These are phyloP conservation scores for Suillus ampliporus DNA, from an alignment of 768 basidiomycete species.

Conservation along the genomic window DNA sequence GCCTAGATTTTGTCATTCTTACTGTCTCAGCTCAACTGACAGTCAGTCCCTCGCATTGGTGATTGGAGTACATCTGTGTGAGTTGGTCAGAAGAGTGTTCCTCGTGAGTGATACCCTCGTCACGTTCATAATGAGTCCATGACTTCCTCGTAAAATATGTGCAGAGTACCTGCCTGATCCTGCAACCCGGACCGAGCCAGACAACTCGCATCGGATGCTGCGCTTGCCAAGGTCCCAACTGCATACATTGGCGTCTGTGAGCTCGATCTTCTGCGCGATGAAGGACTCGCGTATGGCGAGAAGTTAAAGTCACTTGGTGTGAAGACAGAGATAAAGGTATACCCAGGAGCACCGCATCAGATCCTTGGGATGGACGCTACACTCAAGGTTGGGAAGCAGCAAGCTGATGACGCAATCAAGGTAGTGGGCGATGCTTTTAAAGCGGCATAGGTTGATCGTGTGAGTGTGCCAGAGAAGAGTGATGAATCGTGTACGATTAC, in stretches of 20 bases:
- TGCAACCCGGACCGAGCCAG: constrained; percentile 65
- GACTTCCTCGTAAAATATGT: no score
- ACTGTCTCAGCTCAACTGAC: no score
- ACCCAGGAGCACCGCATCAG: constrained; percentile 54
- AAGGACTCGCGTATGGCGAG: constrained; percentile 67
- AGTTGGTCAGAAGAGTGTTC: no score
- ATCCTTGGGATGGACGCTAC: constrained; percentile 73
- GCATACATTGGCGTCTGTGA: constrained; percentile 70
- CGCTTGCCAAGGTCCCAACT: constrained; percentile 54
- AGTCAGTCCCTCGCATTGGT: no score
- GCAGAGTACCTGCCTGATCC: no score
- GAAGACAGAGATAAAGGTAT: constrained; percentile 45
- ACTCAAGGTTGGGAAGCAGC: constrained; percentile 43
- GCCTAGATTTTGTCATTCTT: no score
- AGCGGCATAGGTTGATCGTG: constrained; percentile 2
- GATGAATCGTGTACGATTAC: not conserved
- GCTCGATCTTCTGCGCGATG: constrained; percentile 67
- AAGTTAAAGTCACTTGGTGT: constrained; percentile 59
- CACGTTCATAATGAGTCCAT: no score
- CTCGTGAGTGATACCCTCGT: no score
- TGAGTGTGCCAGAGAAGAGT: not conserved
- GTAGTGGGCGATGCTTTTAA: constrained; percentile 26
- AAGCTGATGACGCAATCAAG: constrained; percentile 28
- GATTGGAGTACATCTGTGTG: no score
- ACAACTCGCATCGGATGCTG: constrained; percentile 67